Evolutionary conservation across 2,329 filamentous ascomycete genomes (phyloP), one percentile per base, ranked within the genome.

Genomic region (Emergomyces pasteurianus): DNA sequence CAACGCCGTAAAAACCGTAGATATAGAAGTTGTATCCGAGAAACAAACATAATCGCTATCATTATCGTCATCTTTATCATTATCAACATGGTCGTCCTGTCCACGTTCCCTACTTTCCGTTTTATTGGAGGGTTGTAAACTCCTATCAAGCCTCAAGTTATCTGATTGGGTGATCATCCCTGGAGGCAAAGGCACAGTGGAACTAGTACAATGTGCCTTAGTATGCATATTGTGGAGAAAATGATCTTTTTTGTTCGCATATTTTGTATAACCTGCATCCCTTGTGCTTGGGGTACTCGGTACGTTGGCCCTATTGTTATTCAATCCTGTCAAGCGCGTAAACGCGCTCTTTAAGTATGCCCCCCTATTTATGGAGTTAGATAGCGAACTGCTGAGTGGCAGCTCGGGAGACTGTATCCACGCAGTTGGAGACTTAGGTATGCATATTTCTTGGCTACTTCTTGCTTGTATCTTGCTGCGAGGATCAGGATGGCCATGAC

Each of bases 1-100:
- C 9, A 62, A 61, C 2, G 69, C 69, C 49, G 69, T 71, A 54
- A 67, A 70, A 23, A 69, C 64, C 26, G 67, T 69, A 46, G 63
- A 64, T 38, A 65, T 62, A 6, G 68, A 70, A 8, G 65, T 66
- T 14, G 63, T 55, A 50, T 70, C 68, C 5, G 67, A 67, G 36
- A 55, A 34, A 38, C 55, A 60, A 60, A 59, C 55, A 8, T 42
- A 46, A 23, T 49, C 26, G 21, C 12, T 14, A 18, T 31, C 31
- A 3, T 34, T 10, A 28, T 36, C n/a, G 14, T 49, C 56, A 9
- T 21, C 56, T 10, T 47, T 18, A 46, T 58, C 40, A 18, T 5
- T 49, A 26, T 49, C 46, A 49, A 49, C 5, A 49, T 8, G 14
- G 21, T 23, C 49, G 21, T 49, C 46, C 46, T 49, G 10, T 10